phyloP scores from a whole-genome alignment of 345 rosid species.

The Tarenaya hassleriana region DNA sequence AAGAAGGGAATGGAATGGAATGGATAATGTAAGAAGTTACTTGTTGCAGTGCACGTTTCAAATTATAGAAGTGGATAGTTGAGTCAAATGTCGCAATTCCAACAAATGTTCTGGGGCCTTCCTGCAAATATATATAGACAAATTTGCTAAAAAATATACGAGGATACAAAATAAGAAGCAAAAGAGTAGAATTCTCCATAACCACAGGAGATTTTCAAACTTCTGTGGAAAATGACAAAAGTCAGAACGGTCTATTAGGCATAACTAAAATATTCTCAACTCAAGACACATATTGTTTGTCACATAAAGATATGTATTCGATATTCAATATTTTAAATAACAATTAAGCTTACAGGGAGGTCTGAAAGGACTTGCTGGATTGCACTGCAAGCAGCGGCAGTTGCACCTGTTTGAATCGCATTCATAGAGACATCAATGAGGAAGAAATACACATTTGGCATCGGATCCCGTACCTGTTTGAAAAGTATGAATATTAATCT shows the following conservation, averaged over 20 bases:
- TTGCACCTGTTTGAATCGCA: constrained; percentile 91
- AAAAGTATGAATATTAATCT: constrained; percentile 15
- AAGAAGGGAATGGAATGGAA: constrained; percentile 9
- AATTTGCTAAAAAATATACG: constrained; percentile 3
- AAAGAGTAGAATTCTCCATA: no score
- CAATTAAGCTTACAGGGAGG: constrained; percentile 69
- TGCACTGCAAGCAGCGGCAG: constrained; percentile 97
- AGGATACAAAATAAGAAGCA: neutral
- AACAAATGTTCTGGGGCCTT: constrained; percentile 93
- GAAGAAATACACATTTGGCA: constrained; percentile 94
- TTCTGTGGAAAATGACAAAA: no score
- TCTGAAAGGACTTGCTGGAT: constrained; percentile 86
- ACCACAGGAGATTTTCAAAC: no score
- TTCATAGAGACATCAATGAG: constrained; percentile 93
- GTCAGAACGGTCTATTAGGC: neutral
- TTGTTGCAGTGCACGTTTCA: constrained; percentile 97
- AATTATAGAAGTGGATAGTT: constrained; percentile 86
- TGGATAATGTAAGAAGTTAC: constrained; percentile 26
- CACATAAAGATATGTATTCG: neutral
- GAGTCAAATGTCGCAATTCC: constrained; percentile 98
- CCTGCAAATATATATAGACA: constrained; percentile 46
- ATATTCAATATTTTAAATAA: neutral
- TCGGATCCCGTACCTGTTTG: constrained; percentile 90
- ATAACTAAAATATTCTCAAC: neutral
- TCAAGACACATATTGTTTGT: neutral